Base-by-base conservation (phyloP, 805 yeast species). In the Metschnikowia peoriensis region DNA sequence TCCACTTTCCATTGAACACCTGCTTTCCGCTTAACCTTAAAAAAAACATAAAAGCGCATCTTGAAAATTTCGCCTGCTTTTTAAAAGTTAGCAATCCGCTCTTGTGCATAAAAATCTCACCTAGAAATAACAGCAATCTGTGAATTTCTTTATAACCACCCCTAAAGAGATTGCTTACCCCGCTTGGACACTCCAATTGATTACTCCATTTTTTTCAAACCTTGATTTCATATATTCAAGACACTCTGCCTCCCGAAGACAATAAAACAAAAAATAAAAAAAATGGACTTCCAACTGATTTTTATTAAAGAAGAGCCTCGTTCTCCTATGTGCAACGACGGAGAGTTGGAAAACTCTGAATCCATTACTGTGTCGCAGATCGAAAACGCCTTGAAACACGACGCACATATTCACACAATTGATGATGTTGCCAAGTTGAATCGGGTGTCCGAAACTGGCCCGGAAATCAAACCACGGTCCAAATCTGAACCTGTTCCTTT, bases 221-320 rank as follows among this genome's bases (percentile, higher is more conserved):
- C 22, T 22, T 4, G 22, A 22, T 3, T 22, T 22, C 22, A 22
- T 22, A 22, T 22, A 22, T 22, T 22, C 22, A 22, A 22, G 22
- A 22, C 22, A 22, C 22, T 22, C 22, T 22, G 22, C 22, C 22
- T 22, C 22, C 22, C 22, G 4, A 22, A 22, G 22, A 22, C 2
- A 22, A 22, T 22, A 3, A 22, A 22, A 22, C 2, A 22, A 22
- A 22, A 22, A 16, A 50, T 50, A 22, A 22, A 22, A 22, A 22
- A 22, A 16, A 50, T 50, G 53, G 39, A 46, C 37, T 45, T 27
- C 8, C 39, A 41, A 10, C 41, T 15, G 45, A 38, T 35, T 17
- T 45, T 11, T 17, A n/a, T 50, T 34, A 50, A 50, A 44, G 38
- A 50, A 29, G 49, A 50, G 53, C 53, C 53, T 12, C 37, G 17